Evolutionary conservation across 208 protist genomes (phyloP).

Genomic region (Leishmania arabica): DNA sequence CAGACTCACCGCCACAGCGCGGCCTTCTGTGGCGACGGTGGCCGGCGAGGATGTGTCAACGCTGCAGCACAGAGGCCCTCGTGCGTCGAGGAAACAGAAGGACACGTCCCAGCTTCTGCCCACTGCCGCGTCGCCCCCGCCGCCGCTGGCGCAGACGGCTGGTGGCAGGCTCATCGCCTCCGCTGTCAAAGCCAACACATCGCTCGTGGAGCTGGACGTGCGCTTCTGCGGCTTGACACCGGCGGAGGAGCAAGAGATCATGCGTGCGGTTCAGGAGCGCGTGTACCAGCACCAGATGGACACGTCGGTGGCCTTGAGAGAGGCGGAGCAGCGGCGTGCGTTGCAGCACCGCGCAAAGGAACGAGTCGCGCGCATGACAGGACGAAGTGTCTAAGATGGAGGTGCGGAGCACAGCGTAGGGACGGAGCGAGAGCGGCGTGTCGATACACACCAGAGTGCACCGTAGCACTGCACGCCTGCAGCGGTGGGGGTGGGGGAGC

Average conservation of each 20-base stretch:
- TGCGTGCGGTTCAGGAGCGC: constrained; percentile 38
- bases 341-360: constrained; percentile 25
- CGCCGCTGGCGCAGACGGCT: constrained; percentile 19
- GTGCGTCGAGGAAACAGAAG: background rate
- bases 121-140: background rate
- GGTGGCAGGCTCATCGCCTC: constrained; percentile 41
- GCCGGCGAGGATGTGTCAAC: background rate
- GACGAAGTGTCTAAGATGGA: constrained; percentile 1
- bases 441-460: background rate
- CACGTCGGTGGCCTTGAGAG: constrained; percentile 24
- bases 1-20: constrained; percentile 1
- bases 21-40: constrained; percentile 12
- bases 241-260: constrained; percentile 50
- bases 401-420: background rate
- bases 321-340: constrained; percentile 28
- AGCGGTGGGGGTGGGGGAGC: background rate
- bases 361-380: constrained; percentile 31
- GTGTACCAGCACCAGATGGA: constrained; percentile 27
- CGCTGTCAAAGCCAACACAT: constrained; percentile 53
- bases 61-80: background rate
- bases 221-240: constrained; percentile 51
- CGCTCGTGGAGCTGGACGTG: constrained; percentile 69
- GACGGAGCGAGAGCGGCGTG: background rate
- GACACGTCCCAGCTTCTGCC: background rate
- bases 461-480: background rate